These are phyloP conservation scores for Actinomucor elegans DNA, from an alignment of 371 early-diverging fungal species.

Conservation along the genomic window DNA sequence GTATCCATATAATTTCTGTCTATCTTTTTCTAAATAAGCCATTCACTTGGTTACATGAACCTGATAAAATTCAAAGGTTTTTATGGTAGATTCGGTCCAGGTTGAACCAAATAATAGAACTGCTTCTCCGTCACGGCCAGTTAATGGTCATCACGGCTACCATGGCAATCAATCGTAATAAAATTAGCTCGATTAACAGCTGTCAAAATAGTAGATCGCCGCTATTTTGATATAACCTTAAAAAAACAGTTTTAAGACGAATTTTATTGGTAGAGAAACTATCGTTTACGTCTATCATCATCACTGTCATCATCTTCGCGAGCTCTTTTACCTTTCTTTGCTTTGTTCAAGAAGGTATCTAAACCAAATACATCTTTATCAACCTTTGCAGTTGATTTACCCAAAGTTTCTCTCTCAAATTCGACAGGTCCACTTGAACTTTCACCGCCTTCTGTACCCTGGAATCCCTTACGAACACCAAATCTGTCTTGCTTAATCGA, in stretches of 20 bases:
- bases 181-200: too few species aligned
- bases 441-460: slow-evolving; percentile 60
- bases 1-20: slow-evolving; percentile 61
- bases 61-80: slow-evolving; percentile 74
- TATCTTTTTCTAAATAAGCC: slow-evolving; percentile 72
- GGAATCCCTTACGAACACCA: slow-evolving; percentile 64
- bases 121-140: too few species aligned
- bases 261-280: neutral
- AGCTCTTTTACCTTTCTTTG: slow-evolving; percentile 45
- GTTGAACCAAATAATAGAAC: too few species aligned
- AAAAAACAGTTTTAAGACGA: neutral
- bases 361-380: slow-evolving; percentile 59
- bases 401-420: slow-evolving; percentile 79
- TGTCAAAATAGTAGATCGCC: too few species aligned
- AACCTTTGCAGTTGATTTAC: slow-evolving; percentile 15
- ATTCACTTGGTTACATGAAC: slow-evolving; percentile 75
- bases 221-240: too few species aligned
- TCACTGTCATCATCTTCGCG: slow-evolving; percentile 21
- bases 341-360: slow-evolving; percentile 60
- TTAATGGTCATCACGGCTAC: too few species aligned
- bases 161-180: too few species aligned
- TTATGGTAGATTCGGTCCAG: slow-evolving; percentile 94
- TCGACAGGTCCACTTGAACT: slow-evolving; percentile 83
- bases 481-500: slow-evolving; percentile 73
- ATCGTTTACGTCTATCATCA: slow-evolving; percentile 18